phyloP scores from a whole-genome alignment of 2,329 filamentous ascomycete species.

The Neospermospora avenae region DNA sequence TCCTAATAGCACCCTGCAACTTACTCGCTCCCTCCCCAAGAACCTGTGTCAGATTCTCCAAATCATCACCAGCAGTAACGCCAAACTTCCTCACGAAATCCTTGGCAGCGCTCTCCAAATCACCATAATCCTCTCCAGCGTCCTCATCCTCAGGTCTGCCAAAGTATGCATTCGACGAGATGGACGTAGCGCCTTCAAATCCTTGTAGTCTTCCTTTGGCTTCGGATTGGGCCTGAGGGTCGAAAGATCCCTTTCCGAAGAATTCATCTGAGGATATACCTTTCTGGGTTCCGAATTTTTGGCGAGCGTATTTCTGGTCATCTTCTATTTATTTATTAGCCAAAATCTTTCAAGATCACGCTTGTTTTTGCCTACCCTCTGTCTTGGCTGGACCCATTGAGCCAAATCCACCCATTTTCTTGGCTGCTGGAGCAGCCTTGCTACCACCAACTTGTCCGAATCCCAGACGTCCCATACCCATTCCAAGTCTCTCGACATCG shows the following conservation, averaged over 20 bases:
- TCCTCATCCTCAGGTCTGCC: slow-evolving; percentile 84
- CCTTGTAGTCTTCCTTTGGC: slow-evolving; percentile 84
- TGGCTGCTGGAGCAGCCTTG: slow-evolving; percentile 38
- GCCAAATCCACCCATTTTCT: slow-evolving; percentile 76
- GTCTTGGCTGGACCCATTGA: slow-evolving; percentile 75
- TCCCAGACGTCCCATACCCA: slow-evolving; percentile 42
- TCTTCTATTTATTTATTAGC: slow-evolving; percentile 54
- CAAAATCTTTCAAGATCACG: not conserved
- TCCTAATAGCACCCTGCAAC: slow-evolving; percentile 72
- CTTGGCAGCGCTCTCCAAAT: slow-evolving; percentile 89
- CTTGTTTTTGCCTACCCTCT: slow-evolving; percentile 52
- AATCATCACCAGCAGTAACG: slow-evolving; percentile 90
- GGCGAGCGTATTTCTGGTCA: slow-evolving; percentile 75
- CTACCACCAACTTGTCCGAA: slow-evolving; percentile 34
- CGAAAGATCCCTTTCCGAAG: slow-evolving; percentile 87
- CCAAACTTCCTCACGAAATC: slow-evolving; percentile 96
- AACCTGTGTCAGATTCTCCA: slow-evolving; percentile 82
- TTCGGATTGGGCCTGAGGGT: slow-evolving; percentile 75
- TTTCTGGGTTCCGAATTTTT: slow-evolving; percentile 90
- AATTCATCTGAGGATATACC: slow-evolving; percentile 98
- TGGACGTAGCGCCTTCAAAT: slow-evolving; percentile 88
- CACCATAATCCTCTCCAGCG: slow-evolving; percentile 75
- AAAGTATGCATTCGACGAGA: slow-evolving; percentile 97
- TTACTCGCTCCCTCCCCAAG: slow-evolving; percentile 82
- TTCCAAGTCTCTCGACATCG: slow-evolving; percentile 84